Evolutionary conservation across 1,284 basidiomycete species (phyloP), one percentile per base, ranked within the genome.

Genomic region (Omphalotus olearius): DNA sequence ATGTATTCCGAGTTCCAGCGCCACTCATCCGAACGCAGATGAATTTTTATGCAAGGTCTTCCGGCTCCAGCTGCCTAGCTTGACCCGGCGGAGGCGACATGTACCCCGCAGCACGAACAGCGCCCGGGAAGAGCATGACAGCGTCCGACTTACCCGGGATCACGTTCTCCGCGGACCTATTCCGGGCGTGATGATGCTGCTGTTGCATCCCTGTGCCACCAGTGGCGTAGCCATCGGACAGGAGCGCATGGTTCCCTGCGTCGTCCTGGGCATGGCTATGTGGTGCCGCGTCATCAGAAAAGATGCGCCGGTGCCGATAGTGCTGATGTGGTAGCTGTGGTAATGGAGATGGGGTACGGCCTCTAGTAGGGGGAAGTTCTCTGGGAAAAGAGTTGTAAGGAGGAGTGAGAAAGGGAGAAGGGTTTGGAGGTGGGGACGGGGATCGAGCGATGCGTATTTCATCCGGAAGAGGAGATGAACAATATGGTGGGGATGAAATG

Each of bases 401-500:
- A 5, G 7, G 13, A 11, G 33, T 14, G 2, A 42, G 25, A 2
- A 14, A 23, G 3, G 20, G 42, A 1, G 16, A 26, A 10, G 9
- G 23, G 16, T 43, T 43, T n/a, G 51, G 45, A 30, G 50, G 50
- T 11, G 50, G 45, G n/a, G 38, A 25, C 3, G 28, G 13, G 6
- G 50, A 51, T 25, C 54, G 35, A 6, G 50, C 54, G 13, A 55
- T 55, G 10, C 26, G 36, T 13, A 45, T 37, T 49, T 55, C 54
- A 6, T 55, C 46, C n/a, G 54, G 54, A 14, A 55, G 43, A 13
- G 50, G 54, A 11, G 47, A 49, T n/a, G 54, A 41, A 16, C 44
- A 50, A n/a, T 55, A 55, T 10, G 54, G 54, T 16, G 54, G 54
- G 1, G 54, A 55, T 16, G 45, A 49, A 14, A 55, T 23, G 14